These are phyloP conservation scores for Populus trichocarpa DNA, from an alignment of 441 rosid species.

Conservation along the genomic window DNA sequence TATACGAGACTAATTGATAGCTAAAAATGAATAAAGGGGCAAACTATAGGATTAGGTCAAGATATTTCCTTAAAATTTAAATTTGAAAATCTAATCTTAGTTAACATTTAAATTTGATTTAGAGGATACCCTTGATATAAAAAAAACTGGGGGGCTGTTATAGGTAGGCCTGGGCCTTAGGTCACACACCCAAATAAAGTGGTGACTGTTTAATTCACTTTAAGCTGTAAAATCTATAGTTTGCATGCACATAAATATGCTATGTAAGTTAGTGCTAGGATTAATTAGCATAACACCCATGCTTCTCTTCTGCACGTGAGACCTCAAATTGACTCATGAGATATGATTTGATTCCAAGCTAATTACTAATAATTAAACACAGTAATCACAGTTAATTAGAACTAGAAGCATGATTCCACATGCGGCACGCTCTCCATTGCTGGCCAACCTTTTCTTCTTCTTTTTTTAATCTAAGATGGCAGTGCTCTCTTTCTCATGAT, in stretches of 20 bases:
- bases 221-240: not conserved
- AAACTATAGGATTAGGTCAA: too few relatives aligned
- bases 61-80: too few relatives aligned
- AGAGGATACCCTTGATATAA: too few relatives aligned
- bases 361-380: slow-evolving; percentile 2
- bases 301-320: slow-evolving; percentile 14
- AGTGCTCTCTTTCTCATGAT: not conserved
- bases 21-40: too few relatives aligned
- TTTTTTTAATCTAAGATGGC: not conserved
- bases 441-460: slow-evolving; percentile 8
- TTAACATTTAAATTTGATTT: too few relatives aligned
- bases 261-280: not conserved
- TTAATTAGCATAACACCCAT: not conserved
- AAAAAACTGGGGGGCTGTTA: too few relatives aligned
- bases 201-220: too few relatives aligned
- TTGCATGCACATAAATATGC: not conserved
- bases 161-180: too few relatives aligned
- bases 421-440: slow-evolving; percentile 34
- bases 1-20: too few relatives aligned
- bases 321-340: not conserved
- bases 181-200: too few relatives aligned
- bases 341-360: slow-evolving; percentile 18
- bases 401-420: slow-evolving; percentile 37
- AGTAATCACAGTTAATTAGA: slow-evolving; percentile 1
- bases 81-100: too few relatives aligned